Percentiles rank a stretch among this genome's conserved stretches.
Evolutionary conservation across 495 filamentous ascomycete genomes (phyloP).

Genomic region (Neohortaea acidophila): DNA sequence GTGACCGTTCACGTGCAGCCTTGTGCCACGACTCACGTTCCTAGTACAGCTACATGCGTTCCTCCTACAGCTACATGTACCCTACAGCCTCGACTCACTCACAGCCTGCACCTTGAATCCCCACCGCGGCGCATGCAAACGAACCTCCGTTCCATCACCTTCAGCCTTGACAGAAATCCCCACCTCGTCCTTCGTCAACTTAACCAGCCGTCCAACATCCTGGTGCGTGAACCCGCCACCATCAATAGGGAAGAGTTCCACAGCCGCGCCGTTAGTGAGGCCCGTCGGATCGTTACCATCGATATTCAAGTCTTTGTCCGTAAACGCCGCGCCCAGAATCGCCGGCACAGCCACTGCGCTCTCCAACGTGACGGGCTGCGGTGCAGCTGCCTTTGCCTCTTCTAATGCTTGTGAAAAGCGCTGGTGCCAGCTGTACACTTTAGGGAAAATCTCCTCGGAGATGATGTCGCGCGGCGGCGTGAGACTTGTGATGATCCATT

Average conservation of each 20-base stretch:
- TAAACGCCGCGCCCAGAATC: conserved; percentile 26
- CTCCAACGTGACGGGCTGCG: conserved; percentile 26
- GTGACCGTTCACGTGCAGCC: too few species aligned
- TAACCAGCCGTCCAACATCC: conserved; percentile 38
- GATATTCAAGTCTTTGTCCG: conserved; percentile 24
- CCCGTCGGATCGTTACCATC: conserved; percentile 30
- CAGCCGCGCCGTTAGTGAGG: conserved; percentile 32
- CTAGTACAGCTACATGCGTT: too few species aligned
- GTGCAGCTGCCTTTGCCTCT: conserved; percentile 16
- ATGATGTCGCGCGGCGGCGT: conserved; percentile 33
- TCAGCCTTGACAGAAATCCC: conserved; percentile 34
- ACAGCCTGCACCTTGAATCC: conserved; percentile 35
- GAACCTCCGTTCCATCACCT: conserved; percentile 27
- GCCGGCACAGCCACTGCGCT: conserved; percentile 34
- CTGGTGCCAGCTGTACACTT: conserved; percentile 39
- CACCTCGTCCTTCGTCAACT: conserved; percentile 33
- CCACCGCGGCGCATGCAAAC: conserved; percentile 40
- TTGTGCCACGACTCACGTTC: too few species aligned
- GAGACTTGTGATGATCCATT: conserved; percentile 36
- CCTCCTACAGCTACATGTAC: too few species aligned
- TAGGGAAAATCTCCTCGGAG: conserved; percentile 32
- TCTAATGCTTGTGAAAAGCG: conserved; percentile 32
- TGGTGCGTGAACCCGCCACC: conserved; percentile 39
- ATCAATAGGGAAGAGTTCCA: conserved; percentile 43
- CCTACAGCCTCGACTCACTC: conserved; percentile 13